Evolutionary conservation across 2,329 filamentous ascomycete species (phyloP).

Genomic region (Bipolaris oryzae): DNA sequence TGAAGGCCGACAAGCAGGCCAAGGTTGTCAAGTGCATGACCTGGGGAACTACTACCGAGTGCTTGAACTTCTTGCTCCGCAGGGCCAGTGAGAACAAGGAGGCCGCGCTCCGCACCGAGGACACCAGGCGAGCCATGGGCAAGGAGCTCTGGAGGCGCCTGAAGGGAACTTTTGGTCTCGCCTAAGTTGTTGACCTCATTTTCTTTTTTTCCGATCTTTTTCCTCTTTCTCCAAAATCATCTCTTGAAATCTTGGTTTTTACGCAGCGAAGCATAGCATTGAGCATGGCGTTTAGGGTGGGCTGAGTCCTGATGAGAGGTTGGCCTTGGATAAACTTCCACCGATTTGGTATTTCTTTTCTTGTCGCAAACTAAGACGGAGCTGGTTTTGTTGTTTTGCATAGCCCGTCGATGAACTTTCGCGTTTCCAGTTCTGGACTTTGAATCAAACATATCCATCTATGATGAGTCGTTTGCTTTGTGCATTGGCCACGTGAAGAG

Average conservation of each 20-base stretch:
- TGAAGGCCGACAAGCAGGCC: slow-evolving; percentile 46
- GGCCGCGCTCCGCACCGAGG: slow-evolving; percentile 61
- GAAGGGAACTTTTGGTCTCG: slow-evolving; percentile 35
- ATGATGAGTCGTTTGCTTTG: too few relatives aligned
- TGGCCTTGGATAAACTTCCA: too few relatives aligned
- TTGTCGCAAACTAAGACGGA: neutral
- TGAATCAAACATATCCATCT: too few relatives aligned
- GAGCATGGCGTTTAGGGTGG: neutral
- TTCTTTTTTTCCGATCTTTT: neutral
- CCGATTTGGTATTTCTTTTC: neutral
- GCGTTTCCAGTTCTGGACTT: too few relatives aligned
- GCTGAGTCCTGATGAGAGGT: neutral
- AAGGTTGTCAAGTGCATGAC: slow-evolving; percentile 62
- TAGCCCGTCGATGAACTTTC: neutral
- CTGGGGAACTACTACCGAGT: slow-evolving; percentile 69
- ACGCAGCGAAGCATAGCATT: slow-evolving; percentile 1
- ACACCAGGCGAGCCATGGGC: slow-evolving; percentile 59
- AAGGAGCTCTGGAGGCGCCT: slow-evolving; percentile 54
- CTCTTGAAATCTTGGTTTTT: neutral
- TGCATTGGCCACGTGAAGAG: too few relatives aligned
- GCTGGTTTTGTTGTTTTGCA: neutral
- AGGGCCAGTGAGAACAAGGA: slow-evolving; percentile 67
- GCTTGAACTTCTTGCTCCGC: slow-evolving; percentile 73
- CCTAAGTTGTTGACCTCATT: slow-evolving; percentile 9
- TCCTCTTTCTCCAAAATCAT: neutral